phyloP scores from a whole-genome alignment of 2,329 filamentous ascomycete genomes.

The Pyricularia sp. region DNA sequence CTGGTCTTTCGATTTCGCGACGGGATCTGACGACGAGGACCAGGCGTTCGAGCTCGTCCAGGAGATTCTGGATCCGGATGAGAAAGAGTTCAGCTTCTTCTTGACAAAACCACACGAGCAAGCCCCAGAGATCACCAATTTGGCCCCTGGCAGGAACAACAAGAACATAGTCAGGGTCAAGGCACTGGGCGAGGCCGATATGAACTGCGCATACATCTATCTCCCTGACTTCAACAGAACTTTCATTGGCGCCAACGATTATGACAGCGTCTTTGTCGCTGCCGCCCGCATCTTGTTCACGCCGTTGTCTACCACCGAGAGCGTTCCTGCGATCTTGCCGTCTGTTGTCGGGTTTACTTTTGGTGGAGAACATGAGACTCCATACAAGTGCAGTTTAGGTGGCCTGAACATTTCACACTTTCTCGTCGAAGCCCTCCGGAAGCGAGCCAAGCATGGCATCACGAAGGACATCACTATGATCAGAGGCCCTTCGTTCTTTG shows the following conservation, averaged over 20 bases:
- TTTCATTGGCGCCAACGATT: neutral
- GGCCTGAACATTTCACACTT: neutral
- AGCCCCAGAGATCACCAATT: neutral
- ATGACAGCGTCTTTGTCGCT: neutral
- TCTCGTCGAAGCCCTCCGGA: neutral
- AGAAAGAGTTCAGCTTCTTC: neutral
- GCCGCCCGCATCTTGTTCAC: neutral
- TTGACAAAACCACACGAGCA: neutral
- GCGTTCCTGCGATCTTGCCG: neutral
- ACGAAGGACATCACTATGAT: neutral
- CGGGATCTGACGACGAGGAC: neutral
- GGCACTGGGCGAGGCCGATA: neutral
- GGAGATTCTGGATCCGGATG: neutral
- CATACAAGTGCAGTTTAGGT: neutral
- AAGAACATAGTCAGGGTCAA: neutral
- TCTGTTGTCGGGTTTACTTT: neutral
- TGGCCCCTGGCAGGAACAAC: neutral
- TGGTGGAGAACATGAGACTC: neutral
- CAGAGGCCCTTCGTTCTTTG: neutral
- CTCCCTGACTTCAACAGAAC: neutral
- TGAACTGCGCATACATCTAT: constrained; percentile 2
- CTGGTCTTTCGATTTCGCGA: neutral
- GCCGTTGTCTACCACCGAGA: neutral
- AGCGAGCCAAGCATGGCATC: neutral
- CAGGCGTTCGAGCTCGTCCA: neutral